phyloP scores from a whole-genome alignment of 176 grass and related monocot species.

The Aechmea fasciata region DNA sequence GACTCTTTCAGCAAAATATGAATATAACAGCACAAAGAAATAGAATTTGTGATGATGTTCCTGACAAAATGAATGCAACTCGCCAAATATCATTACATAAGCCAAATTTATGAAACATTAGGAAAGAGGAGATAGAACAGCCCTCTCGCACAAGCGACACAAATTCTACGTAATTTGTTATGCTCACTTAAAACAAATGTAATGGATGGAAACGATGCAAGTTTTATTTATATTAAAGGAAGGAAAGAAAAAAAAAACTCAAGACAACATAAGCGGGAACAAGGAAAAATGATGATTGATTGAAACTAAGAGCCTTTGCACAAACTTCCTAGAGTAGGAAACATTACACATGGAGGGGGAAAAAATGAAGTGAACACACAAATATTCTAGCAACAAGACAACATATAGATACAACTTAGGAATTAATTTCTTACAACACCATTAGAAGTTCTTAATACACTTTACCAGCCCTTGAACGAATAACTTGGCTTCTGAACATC shows the following conservation, averaged over 20 bases:
- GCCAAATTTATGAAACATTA: too few species aligned
- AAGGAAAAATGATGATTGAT: background rate
- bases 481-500: background rate
- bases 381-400: background rate
- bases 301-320: background rate
- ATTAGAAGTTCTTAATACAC: background rate
- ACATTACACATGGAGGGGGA: background rate
- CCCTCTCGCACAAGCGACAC: too few species aligned
- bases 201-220: background rate
- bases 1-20: too few species aligned
- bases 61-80: too few species aligned
- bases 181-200: background rate
- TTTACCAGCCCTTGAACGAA: background rate
- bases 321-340: background rate
- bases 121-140: too few species aligned
- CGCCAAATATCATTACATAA: too few species aligned
- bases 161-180: background rate
- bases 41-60: too few species aligned
- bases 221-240: background rate
- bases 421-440: background rate
- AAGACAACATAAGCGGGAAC: background rate
- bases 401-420: background rate
- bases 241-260: background rate
- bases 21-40: too few species aligned
- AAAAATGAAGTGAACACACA: background rate